Evolutionary conservation across 2,329 filamentous ascomycete genomes (phyloP).

Genomic region (Stachybotrys echinatus): DNA sequence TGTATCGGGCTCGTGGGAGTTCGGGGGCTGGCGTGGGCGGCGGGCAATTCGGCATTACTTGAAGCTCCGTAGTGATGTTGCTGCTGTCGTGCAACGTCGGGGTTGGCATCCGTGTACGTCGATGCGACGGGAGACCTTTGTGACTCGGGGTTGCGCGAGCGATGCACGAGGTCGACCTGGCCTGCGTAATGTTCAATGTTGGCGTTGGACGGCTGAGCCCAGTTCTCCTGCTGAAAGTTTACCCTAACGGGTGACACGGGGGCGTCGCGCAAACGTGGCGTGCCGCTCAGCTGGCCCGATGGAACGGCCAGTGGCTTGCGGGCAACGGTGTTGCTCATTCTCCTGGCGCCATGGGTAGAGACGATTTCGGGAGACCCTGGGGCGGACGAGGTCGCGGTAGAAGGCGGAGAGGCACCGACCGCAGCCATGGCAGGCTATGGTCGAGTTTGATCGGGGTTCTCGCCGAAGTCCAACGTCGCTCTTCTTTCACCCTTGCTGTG

Average conservation of each 20-base stretch:
- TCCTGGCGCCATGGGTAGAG: conserved; percentile 8
- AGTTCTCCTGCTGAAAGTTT: conserved; percentile 48
- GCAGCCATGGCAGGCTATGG: conserved; percentile 22
- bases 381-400: conserved; percentile 19
- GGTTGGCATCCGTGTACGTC: neutral
- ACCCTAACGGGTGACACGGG: conserved; percentile 53
- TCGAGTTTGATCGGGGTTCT: conserved; percentile 3
- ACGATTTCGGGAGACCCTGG: conserved; percentile 11
- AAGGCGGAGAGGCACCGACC: conserved; percentile 27
- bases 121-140: neutral
- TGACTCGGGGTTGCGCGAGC: conserved; percentile 9
- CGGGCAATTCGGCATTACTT: neutral
- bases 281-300: conserved; percentile 21
- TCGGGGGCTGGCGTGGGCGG: neutral
- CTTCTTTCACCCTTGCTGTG: no score
- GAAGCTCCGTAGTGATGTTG: neutral
- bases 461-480: no score
- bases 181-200: conserved; percentile 38
- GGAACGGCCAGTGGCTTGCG: conserved; percentile 31
- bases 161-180: conserved; percentile 18
- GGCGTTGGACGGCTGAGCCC: conserved; percentile 46
- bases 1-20: conserved; percentile 2
- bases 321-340: conserved; percentile 13
- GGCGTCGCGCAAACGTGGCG: conserved; percentile 42
- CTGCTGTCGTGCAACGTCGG: neutral